phyloP scores from a whole-genome alignment of 305 asterid species.

The Rubia peregrina region DNA sequence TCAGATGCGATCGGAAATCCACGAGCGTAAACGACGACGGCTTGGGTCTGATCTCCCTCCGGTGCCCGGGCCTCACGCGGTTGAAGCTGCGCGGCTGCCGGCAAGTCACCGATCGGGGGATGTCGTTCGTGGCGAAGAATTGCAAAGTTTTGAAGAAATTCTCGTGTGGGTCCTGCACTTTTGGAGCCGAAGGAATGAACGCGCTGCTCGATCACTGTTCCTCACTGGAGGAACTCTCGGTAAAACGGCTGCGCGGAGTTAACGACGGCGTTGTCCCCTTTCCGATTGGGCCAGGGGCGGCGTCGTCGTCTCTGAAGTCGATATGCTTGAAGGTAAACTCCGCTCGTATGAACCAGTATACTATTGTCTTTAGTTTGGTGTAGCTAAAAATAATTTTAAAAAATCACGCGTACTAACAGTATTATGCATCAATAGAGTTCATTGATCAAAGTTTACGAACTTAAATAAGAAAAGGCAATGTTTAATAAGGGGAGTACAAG shows the following conservation, averaged over 20 bases:
- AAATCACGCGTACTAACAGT: too few species aligned
- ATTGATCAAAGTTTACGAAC: too few species aligned
- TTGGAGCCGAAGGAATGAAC: slow-evolving; percentile 39
- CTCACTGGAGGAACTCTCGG: slow-evolving; percentile 33
- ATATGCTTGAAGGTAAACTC: slow-evolving; percentile 34
- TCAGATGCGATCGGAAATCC: slow-evolving; percentile 33
- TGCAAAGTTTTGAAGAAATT: slow-evolving; percentile 30
- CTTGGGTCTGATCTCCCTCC: slow-evolving; percentile 21
- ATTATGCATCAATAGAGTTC: too few species aligned
- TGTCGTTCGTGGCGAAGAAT: slow-evolving; percentile 24
- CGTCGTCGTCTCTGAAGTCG: slow-evolving; percentile 21
- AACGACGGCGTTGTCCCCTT: slow-evolving; percentile 20
- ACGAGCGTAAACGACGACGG: slow-evolving; percentile 25
- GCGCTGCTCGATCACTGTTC: slow-evolving; percentile 25
- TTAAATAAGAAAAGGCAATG: too few species aligned
- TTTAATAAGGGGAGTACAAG: too few species aligned
- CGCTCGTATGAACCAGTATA: too few species aligned
- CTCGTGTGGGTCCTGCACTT: slow-evolving; percentile 32
- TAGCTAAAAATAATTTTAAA: too few species aligned
- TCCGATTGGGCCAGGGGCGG: slow-evolving; percentile 29
- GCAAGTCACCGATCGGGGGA: slow-evolving; percentile 26
- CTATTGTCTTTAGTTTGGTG: too few species aligned
- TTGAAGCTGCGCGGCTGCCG: slow-evolving; percentile 31
- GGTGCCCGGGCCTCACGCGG: slow-evolving; percentile 24
- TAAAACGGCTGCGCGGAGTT: slow-evolving; percentile 29